These are phyloP conservation scores for Samsoniella hepiali DNA, from an alignment of 2,329 filamentous ascomycete species.

Conservation along the genomic window DNA sequence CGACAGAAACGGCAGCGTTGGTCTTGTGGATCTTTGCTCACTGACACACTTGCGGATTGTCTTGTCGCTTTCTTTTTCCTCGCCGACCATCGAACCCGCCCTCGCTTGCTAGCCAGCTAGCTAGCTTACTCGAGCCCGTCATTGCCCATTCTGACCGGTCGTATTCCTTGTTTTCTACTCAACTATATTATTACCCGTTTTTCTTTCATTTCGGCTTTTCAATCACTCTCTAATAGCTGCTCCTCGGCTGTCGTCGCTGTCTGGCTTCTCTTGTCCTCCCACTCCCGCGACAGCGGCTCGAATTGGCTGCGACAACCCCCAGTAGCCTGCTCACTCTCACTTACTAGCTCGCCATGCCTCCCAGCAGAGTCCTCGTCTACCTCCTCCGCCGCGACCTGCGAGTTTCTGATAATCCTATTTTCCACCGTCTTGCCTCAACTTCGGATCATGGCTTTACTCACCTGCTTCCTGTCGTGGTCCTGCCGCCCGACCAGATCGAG, in stretches of 20 bases:
- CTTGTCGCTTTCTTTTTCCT: constrained; percentile 8
- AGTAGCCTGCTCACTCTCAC: background rate
- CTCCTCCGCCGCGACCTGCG: constrained; percentile 71
- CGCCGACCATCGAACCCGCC: constrained; percentile 2
- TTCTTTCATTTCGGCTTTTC: background rate
- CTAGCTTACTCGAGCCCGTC: background rate
- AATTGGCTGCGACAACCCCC: background rate
- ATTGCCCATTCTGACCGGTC: background rate
- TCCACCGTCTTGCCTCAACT: constrained; percentile 54
- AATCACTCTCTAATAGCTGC: background rate
- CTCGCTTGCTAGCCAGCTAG: background rate
- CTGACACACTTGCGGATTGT: constrained; percentile 2
- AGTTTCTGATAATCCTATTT: constrained; percentile 69
- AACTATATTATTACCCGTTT: constrained; percentile 12
- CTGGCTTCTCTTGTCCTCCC: background rate
- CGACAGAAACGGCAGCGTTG: background rate
- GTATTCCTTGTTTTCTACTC: constrained; percentile 12
- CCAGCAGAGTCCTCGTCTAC: constrained; percentile 61
- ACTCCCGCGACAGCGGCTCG: background rate
- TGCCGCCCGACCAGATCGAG: constrained; percentile 69
- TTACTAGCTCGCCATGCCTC: constrained; percentile 28
- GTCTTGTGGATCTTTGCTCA: constrained; percentile 7
- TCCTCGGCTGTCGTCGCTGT: background rate
- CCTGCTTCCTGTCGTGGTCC: constrained; percentile 67
- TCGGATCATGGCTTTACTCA: constrained; percentile 59